These are phyloP conservation scores for Diplodia mutila DNA, from an alignment of 2,329 filamentous ascomycete species.

Conservation along the genomic window DNA sequence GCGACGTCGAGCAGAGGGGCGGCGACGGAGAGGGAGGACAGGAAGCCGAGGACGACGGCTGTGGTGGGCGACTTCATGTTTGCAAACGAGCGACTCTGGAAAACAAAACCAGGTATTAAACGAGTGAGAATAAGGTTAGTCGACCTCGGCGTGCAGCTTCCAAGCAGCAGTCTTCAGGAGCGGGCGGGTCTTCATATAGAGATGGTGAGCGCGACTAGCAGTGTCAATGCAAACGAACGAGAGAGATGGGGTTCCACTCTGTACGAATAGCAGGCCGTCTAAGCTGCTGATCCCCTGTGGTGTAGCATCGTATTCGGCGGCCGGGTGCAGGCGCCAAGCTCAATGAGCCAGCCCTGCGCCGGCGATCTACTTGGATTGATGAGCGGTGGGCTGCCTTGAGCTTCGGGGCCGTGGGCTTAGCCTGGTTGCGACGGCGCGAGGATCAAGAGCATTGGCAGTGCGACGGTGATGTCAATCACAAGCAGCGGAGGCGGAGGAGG, in stretches of 20 bases:
- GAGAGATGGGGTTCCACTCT: slow-evolving; percentile 1
- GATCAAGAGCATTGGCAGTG: neutral
- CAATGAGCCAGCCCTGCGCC: neutral
- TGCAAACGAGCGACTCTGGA: slow-evolving; percentile 4
- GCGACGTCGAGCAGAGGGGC: slow-evolving; percentile 12
- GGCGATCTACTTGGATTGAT: neutral
- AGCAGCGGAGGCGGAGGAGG: neutral
- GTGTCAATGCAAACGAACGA: neutral
- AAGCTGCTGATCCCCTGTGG: slow-evolving; percentile 12
- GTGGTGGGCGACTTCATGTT: slow-evolving; percentile 14
- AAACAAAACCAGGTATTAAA: neutral
- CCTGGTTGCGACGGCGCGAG: neutral
- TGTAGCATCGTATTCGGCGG: slow-evolving; percentile 19
- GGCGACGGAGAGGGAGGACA: slow-evolving; percentile 5
- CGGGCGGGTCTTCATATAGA: slow-evolving; percentile 2
- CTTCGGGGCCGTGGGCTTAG: neutral
- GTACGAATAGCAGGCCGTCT: neutral
- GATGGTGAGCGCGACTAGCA: neutral
- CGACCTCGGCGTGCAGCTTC: neutral
- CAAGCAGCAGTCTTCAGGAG: neutral
- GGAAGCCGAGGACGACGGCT: slow-evolving; percentile 7
- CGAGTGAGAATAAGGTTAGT: neutral
- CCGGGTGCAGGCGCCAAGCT: neutral
- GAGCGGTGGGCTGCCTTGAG: slow-evolving; percentile 1
- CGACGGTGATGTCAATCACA: neutral